Base-by-base conservation (phyloP, 1,284 basidiomycete genomes). In the Ceratobasidium papillatum region DNA sequence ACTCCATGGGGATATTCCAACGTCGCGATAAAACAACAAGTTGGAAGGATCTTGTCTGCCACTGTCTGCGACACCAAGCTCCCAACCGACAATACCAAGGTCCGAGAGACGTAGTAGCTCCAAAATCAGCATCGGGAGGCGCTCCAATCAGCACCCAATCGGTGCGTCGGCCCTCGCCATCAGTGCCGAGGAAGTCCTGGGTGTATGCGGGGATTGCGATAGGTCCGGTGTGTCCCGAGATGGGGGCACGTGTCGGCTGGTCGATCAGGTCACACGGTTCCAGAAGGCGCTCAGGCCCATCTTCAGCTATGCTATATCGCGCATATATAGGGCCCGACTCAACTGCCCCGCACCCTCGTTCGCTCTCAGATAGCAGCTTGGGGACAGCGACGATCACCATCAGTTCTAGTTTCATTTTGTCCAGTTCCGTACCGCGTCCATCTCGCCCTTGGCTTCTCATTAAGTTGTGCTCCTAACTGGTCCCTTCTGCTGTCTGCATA, bases 181-280 rank as follows among this genome's bases (percentile, higher is more conserved):
- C 59, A 61, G 34, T 3, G 34, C 27, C 34, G 34, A 61, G 36
- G 19, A 56, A 56, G 49, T 56, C 52, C 38, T 34, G 38, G 58
- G 58, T 38, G 34, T 61, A 61, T 61, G 58, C 58, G 58, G 58
- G 32, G 58, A n/a, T 5, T 41, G 58, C 58, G 36, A 61, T 61
- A 25, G 59, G 59, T 61, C 59, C 59, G 59, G 59, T n/a, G n/a
- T 22, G 41, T 3, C 59, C 59, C 59, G 59, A 61, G 30, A 11
- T 11, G 19, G 30, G 52, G 25, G 52, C 52, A 56, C 52, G 52
- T 56, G 52, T 56, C 25, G 52, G 52, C 30, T 47, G 45, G 45
- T 43, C 32, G 59, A 61, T 61, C 59, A 61, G 59, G 59, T 61
- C 59, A 61, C 59, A 61, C 59, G 59, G 59, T 43, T 61, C 59